Evolutionary conservation across 2,329 filamentous ascomycete genomes (phyloP), one percentile per base, ranked within the genome.

Genomic region (Epichloe baconii): DNA sequence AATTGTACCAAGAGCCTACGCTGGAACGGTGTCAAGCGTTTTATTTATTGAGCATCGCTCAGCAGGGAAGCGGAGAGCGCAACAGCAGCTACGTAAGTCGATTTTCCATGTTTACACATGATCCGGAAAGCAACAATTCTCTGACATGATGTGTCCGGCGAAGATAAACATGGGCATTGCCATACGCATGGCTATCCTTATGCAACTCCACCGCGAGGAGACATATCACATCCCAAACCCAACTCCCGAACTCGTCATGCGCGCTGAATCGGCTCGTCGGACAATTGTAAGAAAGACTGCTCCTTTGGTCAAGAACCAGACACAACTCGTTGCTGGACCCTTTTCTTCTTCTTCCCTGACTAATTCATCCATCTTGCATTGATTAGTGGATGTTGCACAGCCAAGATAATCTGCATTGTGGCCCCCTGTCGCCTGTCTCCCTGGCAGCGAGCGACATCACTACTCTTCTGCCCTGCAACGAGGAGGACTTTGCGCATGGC

Each of bases 11-110:
- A 40, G 71, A 72, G 49, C 73, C 77, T 0, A 77, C 71, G 0
- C 59, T 81, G 17, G 75, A 80, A 57, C 68, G 73, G 41, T 79
- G 76, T 48, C 78, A 81, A 60, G 77, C 72, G 1, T 80, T 80
- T 53, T 80, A 79, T 55, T 63, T 81, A 3, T 64, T 81, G 15
- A 78, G 76, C 57, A 74, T 81, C 50, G 76, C 77, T 4, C 77
- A 81, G 55, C 77, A 80, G 58, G 76, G 76, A 14, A 77, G 72
- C 49, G 77, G 75, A 0, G 64, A 74, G 55, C 73, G 70, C 41
- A 75, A 77, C 48, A 68, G 67, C 49, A 80, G 77, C 61, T 77
- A 75, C 56, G 76, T 79, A 61, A 58, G 76, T 66, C 19, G 35
- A 21, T 4, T 19, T 17, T 15, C 34, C 15, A 26, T 26, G 3